These are phyloP conservation scores for Solanum pennellii DNA, from an alignment of 257 asterid species.

Conservation along the genomic window DNA sequence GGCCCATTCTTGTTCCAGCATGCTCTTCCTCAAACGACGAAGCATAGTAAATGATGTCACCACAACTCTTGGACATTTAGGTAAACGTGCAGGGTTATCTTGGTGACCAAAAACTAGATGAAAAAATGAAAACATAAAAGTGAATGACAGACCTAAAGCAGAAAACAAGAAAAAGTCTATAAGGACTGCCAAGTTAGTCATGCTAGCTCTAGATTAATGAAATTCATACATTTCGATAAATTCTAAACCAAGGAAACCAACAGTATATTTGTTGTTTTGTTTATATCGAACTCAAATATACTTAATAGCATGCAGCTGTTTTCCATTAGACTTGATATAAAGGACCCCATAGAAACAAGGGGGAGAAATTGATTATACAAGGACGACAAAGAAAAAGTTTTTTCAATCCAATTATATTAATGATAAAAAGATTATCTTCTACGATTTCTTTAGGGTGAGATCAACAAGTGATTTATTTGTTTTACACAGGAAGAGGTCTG, in stretches of 20 bases:
- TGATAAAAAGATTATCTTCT: background rate
- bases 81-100: constrained; percentile 67
- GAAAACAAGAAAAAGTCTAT: background rate
- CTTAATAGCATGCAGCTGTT: background rate
- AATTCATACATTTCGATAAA: background rate
- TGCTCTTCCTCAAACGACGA: constrained; percentile 60
- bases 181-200: background rate
- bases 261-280: background rate
- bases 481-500: background rate
- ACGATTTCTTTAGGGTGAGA: background rate
- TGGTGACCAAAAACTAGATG: constrained; percentile 67
- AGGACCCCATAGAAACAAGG: background rate
- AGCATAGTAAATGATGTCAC: constrained; percentile 88
- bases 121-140: background rate
- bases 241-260: background rate
- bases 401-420: background rate
- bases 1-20: constrained; percentile 76
- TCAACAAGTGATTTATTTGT: background rate
- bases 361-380: background rate
- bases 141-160: background rate
- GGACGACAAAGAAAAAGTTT: background rate
- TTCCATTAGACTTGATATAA: background rate
- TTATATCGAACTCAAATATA: background rate
- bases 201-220: background rate
- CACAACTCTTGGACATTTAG: constrained; percentile 63